Evolutionary conservation across 129 eudicot genomes (phyloP).

Genomic region (carrot (Daucus carota)): DNA sequence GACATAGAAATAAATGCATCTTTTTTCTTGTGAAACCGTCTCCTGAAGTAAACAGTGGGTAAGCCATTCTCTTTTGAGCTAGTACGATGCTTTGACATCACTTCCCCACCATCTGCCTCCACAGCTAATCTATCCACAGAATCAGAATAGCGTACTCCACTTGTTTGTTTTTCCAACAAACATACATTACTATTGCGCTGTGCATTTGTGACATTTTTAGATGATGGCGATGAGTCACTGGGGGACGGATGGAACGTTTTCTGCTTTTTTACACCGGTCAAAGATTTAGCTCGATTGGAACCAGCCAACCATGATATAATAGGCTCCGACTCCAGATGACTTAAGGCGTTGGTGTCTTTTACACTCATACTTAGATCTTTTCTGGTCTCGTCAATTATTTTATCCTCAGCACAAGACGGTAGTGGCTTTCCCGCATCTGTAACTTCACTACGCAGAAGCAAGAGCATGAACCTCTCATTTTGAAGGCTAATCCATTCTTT

Average conservation of each 20-base stretch:
- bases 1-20: conserved; percentile 8
- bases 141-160: conserved; percentile 24
- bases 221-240: conserved; percentile 11
- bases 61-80: conserved; percentile 26
- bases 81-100: conserved; percentile 25
- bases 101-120: conserved; percentile 16
- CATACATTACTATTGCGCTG: conserved; percentile 13
- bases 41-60: conserved; percentile 67
- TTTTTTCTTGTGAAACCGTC: conserved; percentile 36
- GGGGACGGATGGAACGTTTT: conserved; percentile 24
- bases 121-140: conserved; percentile 21
- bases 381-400: conserved; percentile 18
- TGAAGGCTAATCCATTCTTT: conserved; percentile 89
- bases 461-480: conserved; percentile 72
- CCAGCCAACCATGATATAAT: conserved; percentile 79
- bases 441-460: conserved; percentile 79
- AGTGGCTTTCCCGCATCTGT: conserved; percentile 31
- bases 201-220: conserved; percentile 25
- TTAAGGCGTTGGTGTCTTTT: conserved; percentile 18
- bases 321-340: conserved; percentile 66
- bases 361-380: conserved; percentile 16
- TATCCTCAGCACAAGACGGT: conserved; percentile 15
- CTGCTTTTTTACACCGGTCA: conserved; percentile 39
- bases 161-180: conserved; percentile 27
- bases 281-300: conserved; percentile 43